A percentile compares a stretch with the other conserved stretches of the same genome.
Evolutionary conservation across 1,284 basidiomycete genomes (phyloP).

Genomic region (Puccinia horiana): DNA sequence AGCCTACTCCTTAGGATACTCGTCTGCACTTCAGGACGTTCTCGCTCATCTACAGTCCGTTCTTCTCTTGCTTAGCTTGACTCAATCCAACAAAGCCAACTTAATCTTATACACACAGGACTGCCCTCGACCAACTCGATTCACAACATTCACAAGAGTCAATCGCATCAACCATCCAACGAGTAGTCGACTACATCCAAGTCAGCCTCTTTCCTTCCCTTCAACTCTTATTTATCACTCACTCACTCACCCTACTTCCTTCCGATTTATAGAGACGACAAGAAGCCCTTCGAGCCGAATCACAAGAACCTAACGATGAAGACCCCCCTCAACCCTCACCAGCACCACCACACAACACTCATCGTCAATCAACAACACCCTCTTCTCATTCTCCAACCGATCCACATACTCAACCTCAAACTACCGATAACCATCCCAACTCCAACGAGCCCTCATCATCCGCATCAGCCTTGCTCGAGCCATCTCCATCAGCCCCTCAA

Average conservation of each 20-base stretch:
- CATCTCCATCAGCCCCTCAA: background rate
- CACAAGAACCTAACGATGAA: constrained; percentile 38
- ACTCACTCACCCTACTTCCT: background rate
- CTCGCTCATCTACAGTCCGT: constrained; percentile 39
- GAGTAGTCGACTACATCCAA: constrained; percentile 43
- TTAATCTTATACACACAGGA: constrained; percentile 1
- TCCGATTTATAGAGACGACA: constrained; percentile 17
- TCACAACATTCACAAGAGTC: constrained; percentile 15
- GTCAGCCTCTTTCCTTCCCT: background rate
- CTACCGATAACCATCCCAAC: background rate
- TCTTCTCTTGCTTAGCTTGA: background rate
- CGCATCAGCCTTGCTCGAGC: background rate
- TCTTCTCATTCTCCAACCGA: background rate
- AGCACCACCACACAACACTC: background rate
- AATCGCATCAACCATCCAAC: constrained; percentile 37
- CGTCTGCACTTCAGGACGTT: constrained; percentile 40
- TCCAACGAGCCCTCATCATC: background rate
- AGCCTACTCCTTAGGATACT: constrained; percentile 42
- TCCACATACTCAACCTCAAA: background rate
- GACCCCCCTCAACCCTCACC: constrained; percentile 5
- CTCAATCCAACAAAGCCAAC: background rate
- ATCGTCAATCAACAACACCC: constrained; percentile 2
- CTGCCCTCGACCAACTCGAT: constrained; percentile 24
- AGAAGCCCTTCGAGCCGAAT: constrained; percentile 41
- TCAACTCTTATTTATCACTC: background rate